Conservation (phyloP, 345 rosid genomes). For the Pelargonium nanum region DNA sequence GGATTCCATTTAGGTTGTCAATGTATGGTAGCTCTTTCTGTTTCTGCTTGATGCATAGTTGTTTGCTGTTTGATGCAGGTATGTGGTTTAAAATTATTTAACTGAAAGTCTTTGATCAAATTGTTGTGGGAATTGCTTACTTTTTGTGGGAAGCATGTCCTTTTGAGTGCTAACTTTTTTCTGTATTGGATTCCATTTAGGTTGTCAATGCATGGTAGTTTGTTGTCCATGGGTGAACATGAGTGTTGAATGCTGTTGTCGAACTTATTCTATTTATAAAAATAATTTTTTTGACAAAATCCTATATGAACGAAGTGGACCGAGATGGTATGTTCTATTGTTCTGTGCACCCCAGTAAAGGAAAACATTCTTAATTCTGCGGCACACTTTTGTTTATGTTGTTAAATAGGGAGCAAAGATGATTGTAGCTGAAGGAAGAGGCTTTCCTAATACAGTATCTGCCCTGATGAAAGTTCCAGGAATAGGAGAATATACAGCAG, state of each 20-base stretch:
- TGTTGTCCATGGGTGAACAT: no score
- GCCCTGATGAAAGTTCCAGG: conserved; percentile 51
- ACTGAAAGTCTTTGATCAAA: not conserved
- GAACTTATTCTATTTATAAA: no score
- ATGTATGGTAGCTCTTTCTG: not conserved
- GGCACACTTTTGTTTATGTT: not conserved
- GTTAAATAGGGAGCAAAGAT: conserved; percentile 65
- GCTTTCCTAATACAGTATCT: conserved; percentile 44
- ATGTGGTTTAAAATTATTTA: not conserved
- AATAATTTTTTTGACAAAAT: not conserved
- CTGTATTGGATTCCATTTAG: not conserved
- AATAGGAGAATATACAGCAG: conserved; percentile 68
- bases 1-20: not conserved
- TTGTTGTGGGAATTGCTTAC: not conserved
- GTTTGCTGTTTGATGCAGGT: not conserved
- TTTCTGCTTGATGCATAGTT: no score
- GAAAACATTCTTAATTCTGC: not conserved
- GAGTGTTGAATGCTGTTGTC: no score
- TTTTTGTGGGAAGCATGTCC: not conserved
- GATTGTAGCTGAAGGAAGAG: conserved; percentile 34
- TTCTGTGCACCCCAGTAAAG: no score
- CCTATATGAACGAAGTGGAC: not conserved
- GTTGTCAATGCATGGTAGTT: not conserved
- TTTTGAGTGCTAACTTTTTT: not conserved
- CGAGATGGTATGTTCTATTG: no score